These are phyloP conservation scores for Fusarium avenaceum DNA, from an alignment of 2,329 filamentous ascomycete genomes.

Conservation along the genomic window DNA sequence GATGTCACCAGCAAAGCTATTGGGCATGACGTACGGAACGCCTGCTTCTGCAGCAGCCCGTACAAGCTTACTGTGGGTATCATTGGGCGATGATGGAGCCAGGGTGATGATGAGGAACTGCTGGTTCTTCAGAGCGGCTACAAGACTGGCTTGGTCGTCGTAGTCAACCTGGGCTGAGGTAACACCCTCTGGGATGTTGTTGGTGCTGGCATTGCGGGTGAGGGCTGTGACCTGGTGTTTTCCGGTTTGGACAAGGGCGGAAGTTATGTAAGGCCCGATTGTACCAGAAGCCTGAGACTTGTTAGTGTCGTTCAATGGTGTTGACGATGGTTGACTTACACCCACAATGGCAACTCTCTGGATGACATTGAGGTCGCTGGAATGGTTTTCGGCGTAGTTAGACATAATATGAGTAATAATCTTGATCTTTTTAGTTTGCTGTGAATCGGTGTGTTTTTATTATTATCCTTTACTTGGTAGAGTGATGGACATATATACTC, in stretches of 20 bases:
- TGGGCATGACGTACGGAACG: conserved; percentile 67
- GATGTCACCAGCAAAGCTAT: conserved; percentile 56
- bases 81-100: conserved; percentile 55
- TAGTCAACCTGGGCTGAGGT: conserved; percentile 60
- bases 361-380: conserved; percentile 52
- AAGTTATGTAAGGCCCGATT: conserved; percentile 51
- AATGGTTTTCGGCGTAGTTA: conserved; percentile 45
- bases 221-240: conserved; percentile 67
- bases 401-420: conserved; percentile 1
- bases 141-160: conserved; percentile 57
- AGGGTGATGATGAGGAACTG: conserved; percentile 68
- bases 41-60: conserved; percentile 64
- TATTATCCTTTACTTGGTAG: background rate
- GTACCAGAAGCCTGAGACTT: conserved; percentile 22
- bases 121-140: conserved; percentile 64
- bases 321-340: conserved; percentile 50
- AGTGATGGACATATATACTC: background rate
- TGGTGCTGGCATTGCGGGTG: conserved; percentile 60
- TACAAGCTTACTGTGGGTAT: conserved; percentile 61
- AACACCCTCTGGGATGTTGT: conserved; percentile 60
- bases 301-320: rapidly evolving
- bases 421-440: too few relatives aligned
- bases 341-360: conserved; percentile 60
- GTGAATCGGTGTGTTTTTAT: too few relatives aligned
- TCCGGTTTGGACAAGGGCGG: conserved; percentile 61